These are phyloP conservation scores for Boletus rufocinnamomeus DNA, from an alignment of 768 basidiomycete genomes.

Conservation along the genomic window DNA sequence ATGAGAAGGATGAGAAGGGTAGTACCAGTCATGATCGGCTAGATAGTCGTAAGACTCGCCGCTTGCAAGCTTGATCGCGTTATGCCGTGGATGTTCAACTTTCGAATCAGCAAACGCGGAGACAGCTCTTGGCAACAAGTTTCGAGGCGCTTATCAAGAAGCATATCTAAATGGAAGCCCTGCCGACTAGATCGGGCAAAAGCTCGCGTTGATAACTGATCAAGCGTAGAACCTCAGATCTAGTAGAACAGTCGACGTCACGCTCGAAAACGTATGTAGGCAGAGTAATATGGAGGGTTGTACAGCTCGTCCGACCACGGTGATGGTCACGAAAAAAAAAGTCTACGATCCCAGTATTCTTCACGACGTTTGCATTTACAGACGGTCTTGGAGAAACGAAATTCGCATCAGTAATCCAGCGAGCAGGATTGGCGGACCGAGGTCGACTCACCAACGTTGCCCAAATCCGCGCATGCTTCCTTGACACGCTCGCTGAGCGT, in stretches of 20 bases:
- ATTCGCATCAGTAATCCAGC: neutral
- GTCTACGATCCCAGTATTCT: conserved; percentile 16
- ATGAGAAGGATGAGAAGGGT: neutral
- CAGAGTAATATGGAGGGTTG: neutral
- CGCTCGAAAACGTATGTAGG: neutral
- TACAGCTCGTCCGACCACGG: conserved; percentile 6
- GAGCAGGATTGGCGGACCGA: neutral
- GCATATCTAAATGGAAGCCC: conserved; percentile 8
- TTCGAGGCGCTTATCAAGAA: conserved; percentile 6
- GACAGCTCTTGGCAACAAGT: neutral
- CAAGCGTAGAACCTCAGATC: neutral
- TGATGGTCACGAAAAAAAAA: too few species aligned
- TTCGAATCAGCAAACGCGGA: neutral
- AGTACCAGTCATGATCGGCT: neutral
- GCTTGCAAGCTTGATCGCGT: neutral
- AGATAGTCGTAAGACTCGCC: neutral
- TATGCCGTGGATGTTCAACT: neutral
- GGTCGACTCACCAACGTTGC: conserved; percentile 54
- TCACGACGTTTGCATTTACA: conserved; percentile 18
- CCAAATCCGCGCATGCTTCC: conserved; percentile 90
- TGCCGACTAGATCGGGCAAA: too few species aligned
- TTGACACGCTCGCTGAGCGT: conserved; percentile 85
- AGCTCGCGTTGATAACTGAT: neutral
- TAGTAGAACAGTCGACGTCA: too few species aligned
- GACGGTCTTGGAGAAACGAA: conserved; percentile 18